These are phyloP conservation scores for Gynandropsis gynandra DNA, from an alignment of 345 rosid genomes.

Conservation along the genomic window DNA sequence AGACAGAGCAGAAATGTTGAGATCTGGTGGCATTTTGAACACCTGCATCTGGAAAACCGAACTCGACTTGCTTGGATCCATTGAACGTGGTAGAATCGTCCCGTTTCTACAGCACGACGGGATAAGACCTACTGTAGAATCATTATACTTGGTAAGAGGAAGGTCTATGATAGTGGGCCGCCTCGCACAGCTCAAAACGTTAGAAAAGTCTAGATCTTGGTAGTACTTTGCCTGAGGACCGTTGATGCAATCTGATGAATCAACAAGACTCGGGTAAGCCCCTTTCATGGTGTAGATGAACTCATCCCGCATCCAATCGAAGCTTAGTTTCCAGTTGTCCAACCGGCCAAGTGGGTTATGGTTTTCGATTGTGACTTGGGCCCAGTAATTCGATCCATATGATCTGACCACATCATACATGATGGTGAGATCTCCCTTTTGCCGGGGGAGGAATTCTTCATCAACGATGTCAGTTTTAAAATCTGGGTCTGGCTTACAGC, in stretches of 20 bases:
- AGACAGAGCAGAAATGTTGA: slow-evolving; percentile 54
- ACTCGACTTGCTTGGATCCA: slow-evolving; percentile 76
- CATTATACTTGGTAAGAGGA: slow-evolving; percentile 81
- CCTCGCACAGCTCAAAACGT: slow-evolving; percentile 71
- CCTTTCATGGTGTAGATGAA: slow-evolving; percentile 71
- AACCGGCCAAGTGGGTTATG: slow-evolving; percentile 77
- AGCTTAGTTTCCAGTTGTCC: slow-evolving; percentile 81
- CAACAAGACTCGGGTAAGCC: slow-evolving; percentile 70
- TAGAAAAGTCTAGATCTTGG: slow-evolving; percentile 47
- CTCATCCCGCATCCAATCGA: slow-evolving; percentile 79
- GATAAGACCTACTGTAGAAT: slow-evolving; percentile 51
- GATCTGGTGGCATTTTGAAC: slow-evolving; percentile 83
- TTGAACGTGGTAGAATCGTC: slow-evolving; percentile 64
- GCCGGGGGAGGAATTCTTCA: slow-evolving; percentile 51
- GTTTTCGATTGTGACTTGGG: slow-evolving; percentile 64
- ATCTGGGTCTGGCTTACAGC: slow-evolving; percentile 45
- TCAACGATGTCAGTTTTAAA: slow-evolving; percentile 31
- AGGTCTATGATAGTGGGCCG: slow-evolving; percentile 80
- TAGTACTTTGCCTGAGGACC: slow-evolving; percentile 63
- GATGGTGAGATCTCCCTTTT: slow-evolving; percentile 72
- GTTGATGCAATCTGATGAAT: slow-evolving; percentile 61
- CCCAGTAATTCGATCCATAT: slow-evolving; percentile 50
- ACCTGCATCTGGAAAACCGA: slow-evolving; percentile 84
- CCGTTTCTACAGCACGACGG: slow-evolving; percentile 89
- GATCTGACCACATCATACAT: slow-evolving; percentile 77